Percentiles rank a stretch among this genome's conserved stretches.
Conservation (phyloP, 495 filamentous ascomycete species). For the Cudoniella acicularis region DNA sequence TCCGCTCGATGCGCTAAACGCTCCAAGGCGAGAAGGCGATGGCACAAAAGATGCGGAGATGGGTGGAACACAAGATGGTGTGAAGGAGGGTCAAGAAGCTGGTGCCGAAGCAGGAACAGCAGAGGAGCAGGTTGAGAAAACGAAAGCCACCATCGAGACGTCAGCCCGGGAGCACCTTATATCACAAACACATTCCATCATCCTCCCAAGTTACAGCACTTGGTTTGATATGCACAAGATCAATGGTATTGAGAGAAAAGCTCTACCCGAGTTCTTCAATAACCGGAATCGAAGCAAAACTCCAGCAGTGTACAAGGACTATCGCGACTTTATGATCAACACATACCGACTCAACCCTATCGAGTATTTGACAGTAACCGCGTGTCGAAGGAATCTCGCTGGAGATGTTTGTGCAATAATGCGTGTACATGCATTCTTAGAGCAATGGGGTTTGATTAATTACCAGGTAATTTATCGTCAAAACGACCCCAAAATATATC, state of each 20-base stretch:
- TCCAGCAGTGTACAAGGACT: constrained; percentile 95
- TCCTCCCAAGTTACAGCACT: constrained; percentile 90
- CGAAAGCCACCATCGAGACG: constrained; percentile 77
- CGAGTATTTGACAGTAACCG: constrained; percentile 95
- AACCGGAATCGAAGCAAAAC: constrained; percentile 97
- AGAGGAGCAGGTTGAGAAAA: constrained; percentile 37
- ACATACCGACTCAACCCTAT: constrained; percentile 93
- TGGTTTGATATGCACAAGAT: constrained; percentile 98
- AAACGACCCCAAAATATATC: background rate
- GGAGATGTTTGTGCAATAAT: constrained; percentile 99
- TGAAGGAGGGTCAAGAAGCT: constrained; percentile 43
- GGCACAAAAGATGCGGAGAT: constrained; percentile 81
- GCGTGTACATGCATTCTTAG: constrained; percentile 96
- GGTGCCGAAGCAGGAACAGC: constrained; percentile 39
- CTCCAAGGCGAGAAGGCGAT: constrained; percentile 63
- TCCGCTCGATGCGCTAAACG: constrained; percentile 79
- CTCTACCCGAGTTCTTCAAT: constrained; percentile 96
- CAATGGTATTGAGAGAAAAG: constrained; percentile 84
- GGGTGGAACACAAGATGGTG: constrained; percentile 62
- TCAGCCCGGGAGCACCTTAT: constrained; percentile 87
- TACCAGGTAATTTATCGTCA: constrained; percentile 69
- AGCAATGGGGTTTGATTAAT: constrained; percentile 98
- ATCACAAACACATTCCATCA: constrained; percentile 87
- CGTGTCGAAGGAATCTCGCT: constrained; percentile 92
- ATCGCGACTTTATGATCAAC: constrained; percentile 99